Percentiles rank a stretch among this genome's conserved stretches.
Conservation (phyloP, 1,139 yeast species). For the Arxiozyma heterogenica region DNA sequence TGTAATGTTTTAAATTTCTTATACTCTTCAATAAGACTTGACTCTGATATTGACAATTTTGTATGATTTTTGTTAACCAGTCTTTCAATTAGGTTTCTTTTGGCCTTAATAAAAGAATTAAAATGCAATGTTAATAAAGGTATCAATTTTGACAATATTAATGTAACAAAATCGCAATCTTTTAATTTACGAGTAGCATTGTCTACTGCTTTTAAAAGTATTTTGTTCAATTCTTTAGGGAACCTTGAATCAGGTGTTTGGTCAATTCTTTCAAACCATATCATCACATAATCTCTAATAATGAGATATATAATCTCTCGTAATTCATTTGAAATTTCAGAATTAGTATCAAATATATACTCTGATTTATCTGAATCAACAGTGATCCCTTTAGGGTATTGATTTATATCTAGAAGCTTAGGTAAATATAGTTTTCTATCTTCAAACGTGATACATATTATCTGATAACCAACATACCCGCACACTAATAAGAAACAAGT, state of each 20-base stretch:
- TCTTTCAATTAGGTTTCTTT: conserved; percentile 7
- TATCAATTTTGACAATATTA: conserved; percentile 48
- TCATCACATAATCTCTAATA: conserved; percentile 48
- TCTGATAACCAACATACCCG: neutral
- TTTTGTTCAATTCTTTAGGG: conserved; percentile 43
- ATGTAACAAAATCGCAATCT: conserved; percentile 44
- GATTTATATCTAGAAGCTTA: neutral
- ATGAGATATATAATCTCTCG: conserved; percentile 46
- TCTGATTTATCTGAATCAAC: neutral
- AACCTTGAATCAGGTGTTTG: conserved; percentile 37
- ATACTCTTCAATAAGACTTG: conserved; percentile 46
- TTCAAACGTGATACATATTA: neutral
- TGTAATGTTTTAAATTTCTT: conserved; percentile 49
- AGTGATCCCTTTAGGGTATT: neutral
- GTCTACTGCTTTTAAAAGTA: conserved; percentile 39
- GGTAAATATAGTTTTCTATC: neutral
- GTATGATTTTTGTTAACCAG: conserved; percentile 29
- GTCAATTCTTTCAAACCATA: conserved; percentile 50
- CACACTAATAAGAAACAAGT: neutral
- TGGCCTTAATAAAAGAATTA: conserved; percentile 14
- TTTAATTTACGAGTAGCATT: conserved; percentile 37
- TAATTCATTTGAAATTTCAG: conserved; percentile 42
- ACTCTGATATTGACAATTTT: conserved; percentile 42
- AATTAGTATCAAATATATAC: conserved; percentile 27
- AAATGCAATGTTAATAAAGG: conserved; percentile 67